Evolutionary conservation across 1,284 basidiomycete genomes (phyloP).

Genomic region (Boletus nobilissimus): DNA sequence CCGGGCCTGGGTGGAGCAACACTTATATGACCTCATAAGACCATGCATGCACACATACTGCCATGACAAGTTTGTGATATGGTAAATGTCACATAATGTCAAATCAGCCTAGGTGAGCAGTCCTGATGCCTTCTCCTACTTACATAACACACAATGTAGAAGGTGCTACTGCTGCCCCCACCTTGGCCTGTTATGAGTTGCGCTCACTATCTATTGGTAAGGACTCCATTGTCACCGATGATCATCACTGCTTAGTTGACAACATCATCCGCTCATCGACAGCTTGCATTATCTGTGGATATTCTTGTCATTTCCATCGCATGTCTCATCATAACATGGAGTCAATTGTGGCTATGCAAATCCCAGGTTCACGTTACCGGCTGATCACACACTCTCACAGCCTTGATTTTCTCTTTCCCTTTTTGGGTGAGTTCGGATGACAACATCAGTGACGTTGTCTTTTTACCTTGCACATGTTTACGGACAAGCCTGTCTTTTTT

Average conservation of each 20-base stretch:
- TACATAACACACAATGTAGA: too few relatives aligned
- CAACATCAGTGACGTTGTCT: background rate
- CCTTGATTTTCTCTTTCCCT: background rate
- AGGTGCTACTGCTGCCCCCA: too few relatives aligned
- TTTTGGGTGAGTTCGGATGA: background rate
- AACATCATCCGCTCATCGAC: background rate
- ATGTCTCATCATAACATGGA: slow-evolving; percentile 43
- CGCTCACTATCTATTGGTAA: slow-evolving; percentile 43
- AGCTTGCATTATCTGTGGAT: slow-evolving; percentile 50
- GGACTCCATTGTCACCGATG: background rate
- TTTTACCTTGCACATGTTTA: background rate
- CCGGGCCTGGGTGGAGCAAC: too few relatives aligned
- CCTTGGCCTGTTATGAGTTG: slow-evolving; percentile 26
- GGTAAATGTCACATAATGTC: too few relatives aligned
- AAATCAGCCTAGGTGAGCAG: too few relatives aligned
- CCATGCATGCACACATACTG: too few relatives aligned
- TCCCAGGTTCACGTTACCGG: background rate
- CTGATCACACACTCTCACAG: background rate
- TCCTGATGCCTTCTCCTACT: too few relatives aligned
- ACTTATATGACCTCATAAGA: too few relatives aligned
- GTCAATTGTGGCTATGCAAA: slow-evolving; percentile 21
- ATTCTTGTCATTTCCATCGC: slow-evolving; percentile 38
- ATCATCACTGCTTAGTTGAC: slow-evolving; percentile 10
- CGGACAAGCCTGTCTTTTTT: background rate
- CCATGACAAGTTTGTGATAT: too few relatives aligned